These are phyloP conservation scores for Trichoderma sp. DNA, from an alignment of 2,329 filamentous ascomycete genomes.

Conservation along the genomic window DNA sequence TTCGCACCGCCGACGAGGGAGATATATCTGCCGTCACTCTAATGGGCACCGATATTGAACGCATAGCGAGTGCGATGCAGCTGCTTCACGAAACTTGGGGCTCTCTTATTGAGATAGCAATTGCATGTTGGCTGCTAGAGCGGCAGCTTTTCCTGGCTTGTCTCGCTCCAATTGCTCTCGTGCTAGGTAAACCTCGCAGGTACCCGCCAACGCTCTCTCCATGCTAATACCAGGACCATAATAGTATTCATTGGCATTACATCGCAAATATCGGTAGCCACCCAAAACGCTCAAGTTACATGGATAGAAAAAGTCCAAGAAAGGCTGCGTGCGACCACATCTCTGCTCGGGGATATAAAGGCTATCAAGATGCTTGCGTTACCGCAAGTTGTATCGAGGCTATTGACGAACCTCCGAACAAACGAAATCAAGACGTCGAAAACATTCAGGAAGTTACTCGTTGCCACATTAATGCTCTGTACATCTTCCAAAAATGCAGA, in stretches of 20 bases:
- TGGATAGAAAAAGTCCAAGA: conserved; percentile 45
- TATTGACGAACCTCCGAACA: conserved; percentile 28
- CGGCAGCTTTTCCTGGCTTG: conserved; percentile 30
- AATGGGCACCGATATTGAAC: conserved; percentile 36
- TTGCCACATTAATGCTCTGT: conserved; percentile 25
- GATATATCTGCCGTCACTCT: conserved; percentile 31
- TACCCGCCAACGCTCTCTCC: not conserved
- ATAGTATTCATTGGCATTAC: conserved; percentile 26
- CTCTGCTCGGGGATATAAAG: conserved; percentile 44
- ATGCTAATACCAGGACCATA: not conserved
- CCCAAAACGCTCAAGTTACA: conserved; percentile 28
- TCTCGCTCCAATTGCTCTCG: conserved; percentile 28
- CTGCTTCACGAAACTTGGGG: conserved; percentile 32
- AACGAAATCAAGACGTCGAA: conserved; percentile 32
- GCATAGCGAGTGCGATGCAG: conserved; percentile 26
- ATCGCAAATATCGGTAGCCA: conserved; percentile 19
- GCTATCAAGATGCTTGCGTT: conserved; percentile 45
- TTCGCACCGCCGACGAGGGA: conserved; percentile 25
- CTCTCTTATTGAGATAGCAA: conserved; percentile 26
- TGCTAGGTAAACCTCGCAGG: conserved; percentile 12
- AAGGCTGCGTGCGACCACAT: conserved; percentile 40
- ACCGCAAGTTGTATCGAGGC: conserved; percentile 24
- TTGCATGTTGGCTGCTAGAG: conserved; percentile 32
- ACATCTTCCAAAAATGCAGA: not conserved
- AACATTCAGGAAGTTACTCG: conserved; percentile 28